Percentiles rank a stretch among this genome's conserved stretches.
Evolutionary conservation across 2,329 filamentous ascomycete species (phyloP).

Genomic region (Fusarium sp.): DNA sequence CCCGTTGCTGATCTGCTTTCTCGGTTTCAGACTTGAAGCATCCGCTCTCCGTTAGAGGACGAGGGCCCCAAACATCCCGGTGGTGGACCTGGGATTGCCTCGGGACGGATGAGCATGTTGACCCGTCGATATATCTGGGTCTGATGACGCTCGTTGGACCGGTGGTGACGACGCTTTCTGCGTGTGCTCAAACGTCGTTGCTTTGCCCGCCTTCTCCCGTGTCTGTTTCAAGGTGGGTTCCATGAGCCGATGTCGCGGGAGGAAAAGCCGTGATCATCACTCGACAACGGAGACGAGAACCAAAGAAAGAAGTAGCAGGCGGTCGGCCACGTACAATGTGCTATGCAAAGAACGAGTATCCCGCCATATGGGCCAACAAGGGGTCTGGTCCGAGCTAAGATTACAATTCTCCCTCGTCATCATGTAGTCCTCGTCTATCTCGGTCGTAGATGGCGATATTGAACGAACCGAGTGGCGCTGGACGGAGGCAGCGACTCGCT

Average conservation of each 20-base stretch:
- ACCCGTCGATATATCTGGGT: constrained; percentile 37
- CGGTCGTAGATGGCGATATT: not conserved
- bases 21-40: constrained; percentile 43
- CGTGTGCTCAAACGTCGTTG: constrained; percentile 31
- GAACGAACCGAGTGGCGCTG: constrained; percentile 9
- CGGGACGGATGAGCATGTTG: constrained; percentile 30
- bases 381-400: not conserved
- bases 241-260: constrained; percentile 33
- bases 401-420: not conserved
- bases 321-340: constrained; percentile 19
- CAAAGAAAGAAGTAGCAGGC: constrained; percentile 33
- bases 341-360: not conserved
- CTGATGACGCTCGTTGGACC: constrained; percentile 31
- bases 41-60: constrained; percentile 20
- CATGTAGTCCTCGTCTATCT: not conserved
- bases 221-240: constrained; percentile 36
- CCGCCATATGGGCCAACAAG: constrained; percentile 1
- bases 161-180: constrained; percentile 42
- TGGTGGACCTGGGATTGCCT: constrained; percentile 25
- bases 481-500: constrained; percentile 4
- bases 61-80: constrained; percentile 22
- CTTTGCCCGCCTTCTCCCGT: constrained; percentile 11
- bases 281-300: constrained; percentile 26
- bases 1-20: constrained; percentile 35
- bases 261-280: constrained; percentile 30